Evolutionary conservation across 2,329 filamentous ascomycete species (phyloP).

Genomic region (Proliferodiscus dingleyae): DNA sequence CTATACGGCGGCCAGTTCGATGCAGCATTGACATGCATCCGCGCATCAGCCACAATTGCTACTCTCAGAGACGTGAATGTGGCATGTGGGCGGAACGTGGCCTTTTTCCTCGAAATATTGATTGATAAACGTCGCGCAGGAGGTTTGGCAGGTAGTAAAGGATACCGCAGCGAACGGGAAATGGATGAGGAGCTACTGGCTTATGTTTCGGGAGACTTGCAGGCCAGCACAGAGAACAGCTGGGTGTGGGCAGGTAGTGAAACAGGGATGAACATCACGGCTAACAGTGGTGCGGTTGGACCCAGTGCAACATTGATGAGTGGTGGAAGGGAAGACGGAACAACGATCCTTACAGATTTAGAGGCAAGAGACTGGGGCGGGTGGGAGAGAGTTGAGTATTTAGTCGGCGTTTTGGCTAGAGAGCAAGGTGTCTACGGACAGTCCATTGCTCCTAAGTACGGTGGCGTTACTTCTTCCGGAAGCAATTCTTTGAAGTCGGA

Average conservation of each 20-base stretch:
- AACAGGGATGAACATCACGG: constrained; percentile 34
- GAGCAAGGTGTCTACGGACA: constrained; percentile 19
- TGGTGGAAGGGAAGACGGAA: constrained; percentile 33
- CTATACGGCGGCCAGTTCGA: constrained; percentile 70
- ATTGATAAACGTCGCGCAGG: constrained; percentile 48
- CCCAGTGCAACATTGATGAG: constrained; percentile 21
- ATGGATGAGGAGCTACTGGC: constrained; percentile 81
- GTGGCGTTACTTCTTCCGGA: not conserved
- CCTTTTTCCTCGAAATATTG: constrained; percentile 72
- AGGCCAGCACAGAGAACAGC: constrained; percentile 68
- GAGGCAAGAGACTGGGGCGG: constrained; percentile 69
- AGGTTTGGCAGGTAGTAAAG: constrained; percentile 25
- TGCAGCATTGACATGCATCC: constrained; percentile 67
- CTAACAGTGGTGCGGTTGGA: constrained; percentile 6
- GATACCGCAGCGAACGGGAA: constrained; percentile 16
- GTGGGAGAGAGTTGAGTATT: constrained; percentile 69
- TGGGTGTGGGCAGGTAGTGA: constrained; percentile 78
- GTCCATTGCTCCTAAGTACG: constrained; percentile 10
- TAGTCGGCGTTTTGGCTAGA: constrained; percentile 48
- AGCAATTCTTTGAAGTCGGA: constrained; percentile 1
- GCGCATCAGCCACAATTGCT: constrained; percentile 66
- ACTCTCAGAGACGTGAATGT: constrained; percentile 66
- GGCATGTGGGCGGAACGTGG: constrained; percentile 74
- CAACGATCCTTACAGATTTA: constrained; percentile 45
- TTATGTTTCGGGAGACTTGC: constrained; percentile 81